These are phyloP conservation scores for Fusarium compactum DNA, from an alignment of 2,329 filamentous ascomycete species.

Conservation along the genomic window DNA sequence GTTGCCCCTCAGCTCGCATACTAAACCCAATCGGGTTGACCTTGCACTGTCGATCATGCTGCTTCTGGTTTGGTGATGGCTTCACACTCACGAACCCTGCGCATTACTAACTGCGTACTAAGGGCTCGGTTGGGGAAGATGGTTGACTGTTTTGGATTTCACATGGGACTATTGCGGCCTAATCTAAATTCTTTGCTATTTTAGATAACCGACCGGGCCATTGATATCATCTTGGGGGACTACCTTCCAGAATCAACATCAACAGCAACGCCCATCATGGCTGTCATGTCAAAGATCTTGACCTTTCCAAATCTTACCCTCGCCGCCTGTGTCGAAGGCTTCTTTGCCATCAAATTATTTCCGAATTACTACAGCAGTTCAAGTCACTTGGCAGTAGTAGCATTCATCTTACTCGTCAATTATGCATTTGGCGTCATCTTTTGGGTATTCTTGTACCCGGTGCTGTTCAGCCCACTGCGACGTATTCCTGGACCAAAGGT, in stretches of 20 bases:
- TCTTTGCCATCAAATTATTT: slow-evolving; percentile 47
- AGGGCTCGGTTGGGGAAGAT: not conserved
- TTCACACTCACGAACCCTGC: slow-evolving; percentile 1
- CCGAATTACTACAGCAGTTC: slow-evolving; percentile 33
- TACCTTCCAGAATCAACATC: not conserved
- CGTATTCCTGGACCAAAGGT: slow-evolving; percentile 42
- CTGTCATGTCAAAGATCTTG: slow-evolving; percentile 26
- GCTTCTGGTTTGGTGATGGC: not conserved
- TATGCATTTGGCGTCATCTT: slow-evolving; percentile 39
- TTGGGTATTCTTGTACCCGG: slow-evolving; percentile 38
- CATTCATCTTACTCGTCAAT: slow-evolving; percentile 27
- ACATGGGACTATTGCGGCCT: not conserved
- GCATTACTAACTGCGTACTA: not conserved
- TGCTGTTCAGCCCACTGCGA: slow-evolving; percentile 40
- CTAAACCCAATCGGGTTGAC: slow-evolving; percentile 39
- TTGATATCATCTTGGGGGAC: not conserved
- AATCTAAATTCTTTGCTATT: not conserved
- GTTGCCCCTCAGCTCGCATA: slow-evolving; percentile 35
- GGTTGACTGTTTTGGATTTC: no score
- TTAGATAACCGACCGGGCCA: not conserved
- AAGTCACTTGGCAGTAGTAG: slow-evolving; percentile 29
- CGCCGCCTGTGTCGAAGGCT: slow-evolving; percentile 42
- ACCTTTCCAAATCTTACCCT: slow-evolving; percentile 33
- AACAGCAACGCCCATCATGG: slow-evolving; percentile 21
- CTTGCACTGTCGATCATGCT: slow-evolving; percentile 32